A percentile compares a stretch with the other conserved stretches of the same genome.
Evolutionary conservation across 2,329 filamentous ascomycete species (phyloP).

Genomic region (Claviceps sp.): DNA sequence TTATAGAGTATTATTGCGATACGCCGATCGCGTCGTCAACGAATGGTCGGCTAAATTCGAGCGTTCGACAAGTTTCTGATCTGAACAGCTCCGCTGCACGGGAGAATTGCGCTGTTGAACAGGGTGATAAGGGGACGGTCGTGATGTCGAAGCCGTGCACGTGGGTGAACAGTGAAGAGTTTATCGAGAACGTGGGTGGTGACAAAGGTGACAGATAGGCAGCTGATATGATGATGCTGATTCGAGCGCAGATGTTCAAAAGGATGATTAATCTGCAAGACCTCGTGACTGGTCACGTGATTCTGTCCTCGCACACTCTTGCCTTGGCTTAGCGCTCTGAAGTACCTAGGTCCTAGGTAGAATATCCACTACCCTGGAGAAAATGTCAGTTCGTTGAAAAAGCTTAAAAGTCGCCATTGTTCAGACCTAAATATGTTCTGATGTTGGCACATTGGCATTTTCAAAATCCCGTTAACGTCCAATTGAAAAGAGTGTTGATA

Average conservation of each 20-base stretch:
- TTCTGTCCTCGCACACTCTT: too few species aligned
- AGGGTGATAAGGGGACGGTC: not conserved
- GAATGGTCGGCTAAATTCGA: not conserved
- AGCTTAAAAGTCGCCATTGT: too few species aligned
- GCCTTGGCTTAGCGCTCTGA: too few species aligned
- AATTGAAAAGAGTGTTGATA: too few species aligned
- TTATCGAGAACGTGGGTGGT: not conserved
- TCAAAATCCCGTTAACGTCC: too few species aligned
- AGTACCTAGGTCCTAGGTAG: too few species aligned
- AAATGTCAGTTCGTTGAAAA: too few species aligned
- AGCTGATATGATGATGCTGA: not conserved
- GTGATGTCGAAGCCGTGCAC: not conserved
- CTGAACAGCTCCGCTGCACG: not conserved
- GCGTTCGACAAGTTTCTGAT: conserved; percentile 1
- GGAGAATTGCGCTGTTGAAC: not conserved
- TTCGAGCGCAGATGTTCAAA: not conserved
- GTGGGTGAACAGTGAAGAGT: too few species aligned
- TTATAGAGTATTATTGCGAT: conserved; percentile 2
- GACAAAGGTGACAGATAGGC: not conserved
- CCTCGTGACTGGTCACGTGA: not conserved
- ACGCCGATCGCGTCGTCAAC: conserved; percentile 7
- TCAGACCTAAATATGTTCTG: too few species aligned
- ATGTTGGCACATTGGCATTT: too few species aligned
- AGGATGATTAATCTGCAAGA: not conserved
- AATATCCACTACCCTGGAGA: not conserved